phyloP scores from a whole-genome alignment of 176 grass and related monocot species.

The Musa itinerans region DNA sequence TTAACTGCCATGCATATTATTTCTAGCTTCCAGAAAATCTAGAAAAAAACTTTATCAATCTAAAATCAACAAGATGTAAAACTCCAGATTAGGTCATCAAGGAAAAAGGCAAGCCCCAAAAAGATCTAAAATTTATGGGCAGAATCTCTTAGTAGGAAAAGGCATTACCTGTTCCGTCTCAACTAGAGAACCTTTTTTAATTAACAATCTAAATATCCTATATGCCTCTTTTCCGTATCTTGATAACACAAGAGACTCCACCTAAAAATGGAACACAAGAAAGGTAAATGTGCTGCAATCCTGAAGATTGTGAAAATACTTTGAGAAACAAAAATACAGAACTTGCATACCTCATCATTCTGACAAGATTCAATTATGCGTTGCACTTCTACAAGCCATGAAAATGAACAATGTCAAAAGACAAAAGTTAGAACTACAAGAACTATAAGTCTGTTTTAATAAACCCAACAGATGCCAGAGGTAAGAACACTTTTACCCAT shows the following conservation, averaged over 20 bases:
- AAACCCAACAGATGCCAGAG: not conserved
- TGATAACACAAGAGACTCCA: constrained; percentile 65
- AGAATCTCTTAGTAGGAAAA: not conserved
- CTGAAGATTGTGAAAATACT: not conserved
- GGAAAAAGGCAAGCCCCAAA: no score
- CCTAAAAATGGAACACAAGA: constrained; percentile 38
- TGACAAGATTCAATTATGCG: constrained; percentile 45
- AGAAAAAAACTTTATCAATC: no score
- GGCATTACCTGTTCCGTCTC: constrained; percentile 71
- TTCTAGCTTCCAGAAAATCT: no score
- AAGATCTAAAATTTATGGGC: not conserved
- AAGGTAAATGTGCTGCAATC: constrained; percentile 3
- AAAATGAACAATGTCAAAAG: constrained; percentile 17
- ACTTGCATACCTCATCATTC: constrained; percentile 67
- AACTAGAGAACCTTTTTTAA: constrained; percentile 25
- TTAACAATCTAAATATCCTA: constrained; percentile 70
- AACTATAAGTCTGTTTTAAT: not conserved
- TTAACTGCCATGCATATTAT: no score
- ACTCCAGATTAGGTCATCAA: no score
- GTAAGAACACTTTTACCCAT: constrained; percentile 38
- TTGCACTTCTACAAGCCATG: constrained; percentile 56
- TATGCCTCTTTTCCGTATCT: constrained; percentile 68
- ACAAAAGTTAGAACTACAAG: not conserved
- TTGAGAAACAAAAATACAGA: constrained; percentile 14
- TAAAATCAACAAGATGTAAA: no score